Evolutionary conservation across 495 filamentous ascomycete species (phyloP), one percentile per base, ranked within the genome.

Genomic region (Penicillium mononematosum): DNA sequence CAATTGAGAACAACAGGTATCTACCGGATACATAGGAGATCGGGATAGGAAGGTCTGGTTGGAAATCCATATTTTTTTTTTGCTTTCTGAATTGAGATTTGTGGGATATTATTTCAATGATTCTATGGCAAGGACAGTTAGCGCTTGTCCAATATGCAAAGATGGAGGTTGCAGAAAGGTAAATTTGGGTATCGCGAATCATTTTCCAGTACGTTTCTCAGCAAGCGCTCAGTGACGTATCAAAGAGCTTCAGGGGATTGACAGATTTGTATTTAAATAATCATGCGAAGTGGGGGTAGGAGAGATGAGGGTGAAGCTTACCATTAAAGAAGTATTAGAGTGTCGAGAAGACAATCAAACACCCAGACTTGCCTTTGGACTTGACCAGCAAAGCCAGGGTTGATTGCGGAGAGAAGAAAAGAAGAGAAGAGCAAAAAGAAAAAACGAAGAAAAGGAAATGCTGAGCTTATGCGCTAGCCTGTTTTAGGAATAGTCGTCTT

Each of bases 1-100:
- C 83, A 66, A 89, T 83, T 68, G 93, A 91, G 77, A 95, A 97
- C 62, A 98, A 80, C 56, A 96, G 82, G 75, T 95, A 96, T 68
- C 88, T 87, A 65, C 85, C 83, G 22, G 85, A 83, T 56, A 96
- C 83, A 71, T 83, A 81, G 62, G 88, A 95, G 68, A 98, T 94
- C 53, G 91, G 88, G 59, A 97, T 80, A 8, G 87, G 86, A 58
- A 83, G 69, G 29, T 61, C 60, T 42, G 77, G 77, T 38, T 63
- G 64, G 45, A 65, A 58, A 47, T 65, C 73, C 75, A 78, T 78
- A 22, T 55, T 58, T 75, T 42, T 42, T 53, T 59, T 59, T 29
- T 25, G 24, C 10, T 46, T 54, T 36, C 19, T 49, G 41, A 36
- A 44, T 42, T 47, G 36, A 56, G 29, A 49, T 39, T 53, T 36